Evolutionary conservation across 352 stramenopile species (phyloP).

Genomic region (Thalassiosira livingstoniorum): DNA sequence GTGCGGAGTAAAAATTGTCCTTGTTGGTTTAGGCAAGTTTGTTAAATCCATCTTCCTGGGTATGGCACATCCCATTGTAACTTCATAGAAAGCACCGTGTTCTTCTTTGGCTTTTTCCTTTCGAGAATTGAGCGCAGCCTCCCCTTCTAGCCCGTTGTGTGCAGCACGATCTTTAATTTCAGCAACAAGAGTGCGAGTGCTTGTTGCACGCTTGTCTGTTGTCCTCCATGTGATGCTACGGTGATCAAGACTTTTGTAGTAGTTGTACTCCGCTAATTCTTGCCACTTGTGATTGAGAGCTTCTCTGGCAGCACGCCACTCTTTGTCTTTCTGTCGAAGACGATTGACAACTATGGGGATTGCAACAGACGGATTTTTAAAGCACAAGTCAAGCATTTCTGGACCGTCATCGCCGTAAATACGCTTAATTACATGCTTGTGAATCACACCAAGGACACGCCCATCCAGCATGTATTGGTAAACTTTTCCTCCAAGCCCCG

Average conservation of each 20-base stretch:
- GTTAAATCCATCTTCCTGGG: constrained; percentile 75
- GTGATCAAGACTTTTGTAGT: constrained; percentile 99
- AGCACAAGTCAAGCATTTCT: constrained; percentile 92
- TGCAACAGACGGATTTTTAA: constrained; percentile 96
- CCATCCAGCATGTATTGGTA: constrained; percentile 94
- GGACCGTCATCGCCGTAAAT: constrained; percentile 92
- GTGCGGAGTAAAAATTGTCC: constrained; percentile 82
- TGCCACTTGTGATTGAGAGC: constrained; percentile 97
- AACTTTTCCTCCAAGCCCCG: constrained; percentile 74
- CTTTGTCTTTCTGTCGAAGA: constrained; percentile 98
- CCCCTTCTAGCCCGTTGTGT: constrained; percentile 74
- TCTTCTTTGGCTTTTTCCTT: constrained; percentile 85
- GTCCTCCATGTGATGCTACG: constrained; percentile 99
- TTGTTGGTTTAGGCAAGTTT: constrained; percentile 73
- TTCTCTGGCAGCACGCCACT: constrained; percentile 91
- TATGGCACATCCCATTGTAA: constrained; percentile 72
- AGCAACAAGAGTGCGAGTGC: constrained; percentile 91
- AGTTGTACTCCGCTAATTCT: constrained; percentile 97
- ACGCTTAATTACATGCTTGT: constrained; percentile 97
- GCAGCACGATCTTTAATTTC: constrained; percentile 86
- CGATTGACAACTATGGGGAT: constrained; percentile 98
- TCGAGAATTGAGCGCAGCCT: constrained; percentile 65
- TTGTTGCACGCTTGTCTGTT: constrained; percentile 97
- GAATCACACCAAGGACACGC: constrained; percentile 92
- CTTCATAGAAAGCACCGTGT: constrained; percentile 81